phyloP scores from a whole-genome alignment of 352 stramenopile genomes.

The Globisporangium alternatum region DNA sequence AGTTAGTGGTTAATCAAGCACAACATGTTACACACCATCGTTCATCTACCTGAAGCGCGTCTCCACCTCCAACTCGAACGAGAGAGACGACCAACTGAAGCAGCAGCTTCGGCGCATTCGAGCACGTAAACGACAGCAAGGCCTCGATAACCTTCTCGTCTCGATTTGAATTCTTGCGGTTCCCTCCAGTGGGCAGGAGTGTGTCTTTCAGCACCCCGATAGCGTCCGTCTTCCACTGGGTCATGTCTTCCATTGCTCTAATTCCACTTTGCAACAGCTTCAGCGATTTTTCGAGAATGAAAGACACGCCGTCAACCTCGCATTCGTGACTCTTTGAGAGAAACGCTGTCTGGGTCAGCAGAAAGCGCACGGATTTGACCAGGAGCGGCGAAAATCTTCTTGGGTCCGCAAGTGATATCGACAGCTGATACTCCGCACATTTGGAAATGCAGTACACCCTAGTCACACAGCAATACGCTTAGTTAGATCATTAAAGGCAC shows the following conservation, averaged over 20 bases:
- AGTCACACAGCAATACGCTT: neutral
- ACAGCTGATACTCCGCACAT: conserved; percentile 37
- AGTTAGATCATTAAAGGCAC: neutral
- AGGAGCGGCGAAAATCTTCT: conserved; percentile 28
- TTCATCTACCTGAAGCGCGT: conserved; percentile 38
- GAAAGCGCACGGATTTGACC: conserved; percentile 31
- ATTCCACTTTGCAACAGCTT: conserved; percentile 5
- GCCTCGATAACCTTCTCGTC: conserved; percentile 31
- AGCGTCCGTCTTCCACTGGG: neutral
- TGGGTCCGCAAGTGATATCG: conserved; percentile 24
- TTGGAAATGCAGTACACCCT: conserved; percentile 36
- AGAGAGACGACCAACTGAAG: conserved; percentile 38
- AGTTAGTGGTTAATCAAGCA: neutral
- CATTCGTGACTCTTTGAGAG: conserved; percentile 29
- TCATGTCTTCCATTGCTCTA: neutral
- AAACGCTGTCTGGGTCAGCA: conserved; percentile 39
- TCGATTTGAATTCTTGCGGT: conserved; percentile 5
- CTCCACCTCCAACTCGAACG: conserved; percentile 29
- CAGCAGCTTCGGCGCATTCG: conserved; percentile 22
- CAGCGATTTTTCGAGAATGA: conserved; percentile 29
- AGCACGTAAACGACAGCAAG: conserved; percentile 26
- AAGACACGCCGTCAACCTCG: conserved; percentile 29
- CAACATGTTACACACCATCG: neutral
- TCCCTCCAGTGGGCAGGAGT: conserved; percentile 17
- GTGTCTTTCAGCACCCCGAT: conserved; percentile 31